These are phyloP conservation scores for Chaetomium tenue DNA, from an alignment of 495 filamentous ascomycete species.

Conservation along the genomic window DNA sequence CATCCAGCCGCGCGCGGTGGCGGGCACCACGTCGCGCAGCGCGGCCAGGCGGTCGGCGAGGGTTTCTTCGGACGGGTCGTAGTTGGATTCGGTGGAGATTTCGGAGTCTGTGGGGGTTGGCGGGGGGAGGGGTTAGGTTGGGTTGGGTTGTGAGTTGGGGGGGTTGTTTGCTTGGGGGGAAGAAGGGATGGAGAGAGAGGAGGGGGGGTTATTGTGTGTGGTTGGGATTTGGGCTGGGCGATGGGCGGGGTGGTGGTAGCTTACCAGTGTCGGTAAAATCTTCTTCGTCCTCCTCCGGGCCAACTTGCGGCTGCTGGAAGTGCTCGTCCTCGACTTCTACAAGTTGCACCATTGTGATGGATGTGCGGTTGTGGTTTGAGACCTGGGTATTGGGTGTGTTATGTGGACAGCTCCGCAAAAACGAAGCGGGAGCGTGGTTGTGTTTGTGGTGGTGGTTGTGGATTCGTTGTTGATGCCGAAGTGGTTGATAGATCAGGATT, in stretches of 20 bases:
- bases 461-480: not conserved
- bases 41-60: constrained; percentile 78
- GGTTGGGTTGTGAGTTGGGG: not conserved
- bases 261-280: constrained; percentile 88
- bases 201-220: no score
- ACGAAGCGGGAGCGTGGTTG: not conserved
- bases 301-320: constrained; percentile 71
- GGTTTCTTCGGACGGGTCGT: constrained; percentile 56
- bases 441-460: constrained; percentile 8
- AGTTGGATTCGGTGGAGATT: constrained; percentile 59
- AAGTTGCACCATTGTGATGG: constrained; percentile 86
- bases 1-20: constrained; percentile 71
- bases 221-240: not conserved
- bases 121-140: not conserved
- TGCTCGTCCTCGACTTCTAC: constrained; percentile 95
- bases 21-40: constrained; percentile 88
- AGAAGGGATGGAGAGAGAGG: not conserved
- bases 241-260: constrained; percentile 19
- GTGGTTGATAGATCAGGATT: constrained; percentile 12
- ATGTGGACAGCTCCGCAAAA: not conserved
- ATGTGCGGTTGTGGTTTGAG: constrained; percentile 16
- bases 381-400: not conserved
- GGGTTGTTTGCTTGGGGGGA: not conserved
- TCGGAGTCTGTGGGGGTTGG: constrained; percentile 54
- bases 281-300: constrained; percentile 74